Conservation (phyloP, 2,329 filamentous ascomycete species). For the Hirsutella thompsonii region DNA sequence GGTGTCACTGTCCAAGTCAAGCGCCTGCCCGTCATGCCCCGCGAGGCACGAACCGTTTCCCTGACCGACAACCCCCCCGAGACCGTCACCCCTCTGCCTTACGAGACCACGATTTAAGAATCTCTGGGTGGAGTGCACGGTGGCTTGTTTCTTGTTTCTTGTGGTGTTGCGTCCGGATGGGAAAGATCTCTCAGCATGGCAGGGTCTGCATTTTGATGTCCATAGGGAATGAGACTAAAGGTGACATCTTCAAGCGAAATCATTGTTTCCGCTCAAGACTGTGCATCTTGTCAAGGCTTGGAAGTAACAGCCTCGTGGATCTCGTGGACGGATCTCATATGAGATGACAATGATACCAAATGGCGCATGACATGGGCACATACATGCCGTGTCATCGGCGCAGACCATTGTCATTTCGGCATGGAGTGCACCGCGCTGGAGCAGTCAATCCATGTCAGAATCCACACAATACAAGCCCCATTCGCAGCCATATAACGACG, state of each 20-base stretch:
- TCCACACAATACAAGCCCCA: too few relatives aligned
- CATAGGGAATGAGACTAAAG: slow-evolving; percentile 23
- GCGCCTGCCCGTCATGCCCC: slow-evolving; percentile 71
- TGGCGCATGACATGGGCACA: too few relatives aligned
- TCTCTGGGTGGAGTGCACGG: slow-evolving; percentile 12
- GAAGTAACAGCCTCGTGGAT: too few relatives aligned
- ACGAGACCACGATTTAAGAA: slow-evolving; percentile 93
- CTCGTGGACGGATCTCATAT: too few relatives aligned
- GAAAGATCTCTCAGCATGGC: slow-evolving; percentile 29
- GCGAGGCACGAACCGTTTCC: slow-evolving; percentile 68
- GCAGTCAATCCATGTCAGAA: too few relatives aligned
- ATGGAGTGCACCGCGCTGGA: too few relatives aligned
- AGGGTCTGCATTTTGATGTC: slow-evolving; percentile 29
- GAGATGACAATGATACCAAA: too few relatives aligned
- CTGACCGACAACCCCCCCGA: slow-evolving; percentile 75
- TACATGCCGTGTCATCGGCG: too few relatives aligned
- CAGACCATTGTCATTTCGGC: too few relatives aligned
- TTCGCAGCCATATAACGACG: too few relatives aligned
- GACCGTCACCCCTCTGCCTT: slow-evolving; percentile 82
- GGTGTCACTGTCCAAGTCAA: slow-evolving; percentile 85
- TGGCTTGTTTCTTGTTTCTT: slow-evolving; percentile 26
- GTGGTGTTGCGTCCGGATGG: slow-evolving; percentile 29
- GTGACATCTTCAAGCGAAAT: slow-evolving; percentile 15
- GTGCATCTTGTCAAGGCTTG: too few relatives aligned
- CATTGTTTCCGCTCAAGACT: too few relatives aligned